Evolutionary conservation across 345 rosid species (phyloP), one percentile per base, ranked within the genome.

Genomic region (Noccaea caerulescens): DNA sequence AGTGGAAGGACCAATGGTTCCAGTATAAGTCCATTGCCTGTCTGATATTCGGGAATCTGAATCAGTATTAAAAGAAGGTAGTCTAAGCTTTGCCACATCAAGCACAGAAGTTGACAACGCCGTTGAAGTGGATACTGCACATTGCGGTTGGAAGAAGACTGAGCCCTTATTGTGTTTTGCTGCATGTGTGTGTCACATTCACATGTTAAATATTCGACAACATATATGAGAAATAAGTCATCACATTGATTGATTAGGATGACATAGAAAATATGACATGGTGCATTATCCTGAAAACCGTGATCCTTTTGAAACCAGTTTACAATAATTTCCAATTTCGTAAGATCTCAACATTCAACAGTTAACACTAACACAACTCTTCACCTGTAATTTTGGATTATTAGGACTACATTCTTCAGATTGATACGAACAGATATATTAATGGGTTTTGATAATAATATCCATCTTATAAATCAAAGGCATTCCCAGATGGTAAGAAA

Each of bases 21-120:
- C 84, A 6, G 75, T 80, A 75, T 80, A 89, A 44, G 84, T 82
- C 99, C 93, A 91, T 47, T 78, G 84, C 66, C 83, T 79, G 42
- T 81, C 79, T 8, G 85, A 73, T 46, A 79, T 25, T 34, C 80
- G 56, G 64, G 91, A 76, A 76, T 80, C 80, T 57, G 88, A 73
- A 69, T 78, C 79, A 72, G 82, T 67, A 74, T 86, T 87, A 53
- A 89, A 77, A 72, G 91, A 84, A 55, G 96, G 83, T 50, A 91
- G 79, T 79, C 93, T 86, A 69, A 91, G 82, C 84, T 87, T 88
- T 66, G 91, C 90, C 71, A 87, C 77, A 66, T 89, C 95, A 77
- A 88, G 83, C 70, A 80, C 72, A 10, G 89, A 45, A 42, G 90
- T 72, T 59, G 88, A 42, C 57, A 82, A 66, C 33, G 83, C 52